Evolutionary conservation across 495 filamentous ascomycete species (phyloP).

Genomic region (Friedmanniomyces simplex): DNA sequence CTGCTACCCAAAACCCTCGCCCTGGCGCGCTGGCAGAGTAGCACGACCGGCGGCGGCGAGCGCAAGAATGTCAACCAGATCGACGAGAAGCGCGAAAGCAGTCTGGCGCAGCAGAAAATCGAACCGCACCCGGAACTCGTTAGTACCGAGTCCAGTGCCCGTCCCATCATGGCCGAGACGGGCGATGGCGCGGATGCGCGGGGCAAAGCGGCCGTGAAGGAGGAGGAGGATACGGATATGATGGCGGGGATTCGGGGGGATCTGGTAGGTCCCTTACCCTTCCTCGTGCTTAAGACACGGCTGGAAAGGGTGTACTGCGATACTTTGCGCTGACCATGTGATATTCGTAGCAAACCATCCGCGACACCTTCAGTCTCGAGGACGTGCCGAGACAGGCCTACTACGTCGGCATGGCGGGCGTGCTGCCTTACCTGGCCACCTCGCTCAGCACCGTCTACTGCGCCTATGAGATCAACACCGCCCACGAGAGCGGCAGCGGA

Average conservation of each 20-base stretch:
- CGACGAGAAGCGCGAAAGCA: slow-evolving; percentile 44
- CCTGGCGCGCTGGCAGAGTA: slow-evolving; percentile 2
- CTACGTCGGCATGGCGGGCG: slow-evolving; percentile 74
- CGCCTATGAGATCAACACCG: slow-evolving; percentile 42
- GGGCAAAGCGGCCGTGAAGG: not conserved
- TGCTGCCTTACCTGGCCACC: slow-evolving; percentile 81
- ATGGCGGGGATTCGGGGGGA: slow-evolving; percentile 26
- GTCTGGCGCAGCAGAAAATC: slow-evolving; percentile 41
- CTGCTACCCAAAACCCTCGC: slow-evolving; percentile 9
- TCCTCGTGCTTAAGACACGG: not conserved
- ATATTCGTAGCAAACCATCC: slow-evolving; percentile 56
- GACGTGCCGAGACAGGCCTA: slow-evolving; percentile 73
- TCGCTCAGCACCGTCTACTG: slow-evolving; percentile 81
- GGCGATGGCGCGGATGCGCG: slow-evolving; percentile 18
- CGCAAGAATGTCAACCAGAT: slow-evolving; percentile 30
- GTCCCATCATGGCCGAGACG: slow-evolving; percentile 43
- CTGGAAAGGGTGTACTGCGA: not conserved
- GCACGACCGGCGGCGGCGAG: too few relatives aligned
- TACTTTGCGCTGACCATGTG: not conserved
- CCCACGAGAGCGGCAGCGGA: slow-evolving; percentile 45
- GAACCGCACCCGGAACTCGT: slow-evolving; percentile 48
- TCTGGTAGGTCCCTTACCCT: not conserved
- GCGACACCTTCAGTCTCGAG: slow-evolving; percentile 73
- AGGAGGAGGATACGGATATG: slow-evolving; percentile 41
- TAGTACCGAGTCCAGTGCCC: slow-evolving; percentile 44